A percentile compares a stretch with the other conserved stretches of the same genome.
phyloP scores from a whole-genome alignment of 345 rosid genomes.

The Sonneratia alba region DNA sequence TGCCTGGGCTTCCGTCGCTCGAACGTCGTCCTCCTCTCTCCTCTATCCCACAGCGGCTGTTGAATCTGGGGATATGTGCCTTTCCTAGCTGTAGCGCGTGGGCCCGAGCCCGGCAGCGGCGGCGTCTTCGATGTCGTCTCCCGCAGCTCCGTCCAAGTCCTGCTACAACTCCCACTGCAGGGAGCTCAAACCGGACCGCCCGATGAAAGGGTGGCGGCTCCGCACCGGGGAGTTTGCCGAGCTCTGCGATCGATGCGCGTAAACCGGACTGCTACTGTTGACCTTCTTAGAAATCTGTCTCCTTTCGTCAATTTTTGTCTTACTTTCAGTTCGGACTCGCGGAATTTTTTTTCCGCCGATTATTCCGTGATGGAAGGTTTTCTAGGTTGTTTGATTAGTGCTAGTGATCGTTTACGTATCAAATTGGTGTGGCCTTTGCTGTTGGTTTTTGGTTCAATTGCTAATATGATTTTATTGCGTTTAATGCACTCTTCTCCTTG shows the following conservation, averaged over 20 bases:
- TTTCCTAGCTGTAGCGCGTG: not conserved
- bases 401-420: not conserved
- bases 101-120: not conserved
- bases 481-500: not conserved
- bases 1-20: too few relatives aligned
- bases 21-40: not conserved
- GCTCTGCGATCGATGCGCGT: slow-evolving; percentile 98
- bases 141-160: slow-evolving; percentile 18
- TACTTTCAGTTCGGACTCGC: not conserved
- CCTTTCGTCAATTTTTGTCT: not conserved
- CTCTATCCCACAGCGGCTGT: not conserved
- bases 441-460: not conserved
- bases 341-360: not conserved
- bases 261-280: slow-evolving; percentile 15
- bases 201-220: slow-evolving; percentile 76
- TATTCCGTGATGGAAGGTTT: not conserved
- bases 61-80: slow-evolving; percentile 5
- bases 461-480: not conserved
- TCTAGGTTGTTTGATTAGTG: not conserved
- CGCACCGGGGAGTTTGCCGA: slow-evolving; percentile 75
- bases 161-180: slow-evolving; percentile 73
- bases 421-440: not conserved
- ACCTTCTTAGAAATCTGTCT: not conserved
- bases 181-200: slow-evolving; percentile 45
- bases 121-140: slow-evolving; percentile 3